Evolutionary conservation across 768 basidiomycete genomes (phyloP).

Genomic region (Naganishia antarctica): DNA sequence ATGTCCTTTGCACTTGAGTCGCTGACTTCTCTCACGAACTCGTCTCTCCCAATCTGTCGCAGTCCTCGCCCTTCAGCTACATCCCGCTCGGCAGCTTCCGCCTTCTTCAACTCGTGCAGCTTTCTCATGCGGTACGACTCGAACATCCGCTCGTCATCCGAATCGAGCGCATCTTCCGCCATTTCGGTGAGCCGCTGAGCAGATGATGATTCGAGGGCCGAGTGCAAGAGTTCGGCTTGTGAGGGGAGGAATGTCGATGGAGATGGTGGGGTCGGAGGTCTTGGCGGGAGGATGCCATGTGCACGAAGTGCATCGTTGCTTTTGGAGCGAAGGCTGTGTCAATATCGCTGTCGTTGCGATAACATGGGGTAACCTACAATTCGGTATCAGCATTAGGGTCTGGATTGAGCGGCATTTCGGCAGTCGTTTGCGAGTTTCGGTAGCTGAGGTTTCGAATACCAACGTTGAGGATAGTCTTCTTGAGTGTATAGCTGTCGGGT

Average conservation of each 20-base stretch:
- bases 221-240: slow-evolving; percentile 38
- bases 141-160: slow-evolving; percentile 70
- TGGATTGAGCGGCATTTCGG: slow-evolving; percentile 35
- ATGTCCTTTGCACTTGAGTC: slow-evolving; percentile 75
- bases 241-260: slow-evolving; percentile 80
- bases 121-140: slow-evolving; percentile 63
- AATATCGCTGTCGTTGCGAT: not conserved
- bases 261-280: slow-evolving; percentile 61
- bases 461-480: no score
- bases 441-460: no score
- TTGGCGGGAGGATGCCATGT: slow-evolving; percentile 81
- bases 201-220: slow-evolving; percentile 38
- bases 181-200: slow-evolving; percentile 56
- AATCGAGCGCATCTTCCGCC: slow-evolving; percentile 68
- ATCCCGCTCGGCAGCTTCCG: slow-evolving; percentile 55
- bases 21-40: slow-evolving; percentile 91
- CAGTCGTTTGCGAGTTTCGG: no score
- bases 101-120: slow-evolving; percentile 60
- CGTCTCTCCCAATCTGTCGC: slow-evolving; percentile 70
- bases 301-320: slow-evolving; percentile 93
- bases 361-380: slow-evolving; percentile 68
- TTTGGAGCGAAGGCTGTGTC: slow-evolving; percentile 16
- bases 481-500: no score
- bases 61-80: slow-evolving; percentile 63
- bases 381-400: slow-evolving; percentile 92